Evolutionary conservation across 345 rosid species (phyloP), one percentile per base, ranked within the genome.

Genomic region (Salix arbutifolia): DNA sequence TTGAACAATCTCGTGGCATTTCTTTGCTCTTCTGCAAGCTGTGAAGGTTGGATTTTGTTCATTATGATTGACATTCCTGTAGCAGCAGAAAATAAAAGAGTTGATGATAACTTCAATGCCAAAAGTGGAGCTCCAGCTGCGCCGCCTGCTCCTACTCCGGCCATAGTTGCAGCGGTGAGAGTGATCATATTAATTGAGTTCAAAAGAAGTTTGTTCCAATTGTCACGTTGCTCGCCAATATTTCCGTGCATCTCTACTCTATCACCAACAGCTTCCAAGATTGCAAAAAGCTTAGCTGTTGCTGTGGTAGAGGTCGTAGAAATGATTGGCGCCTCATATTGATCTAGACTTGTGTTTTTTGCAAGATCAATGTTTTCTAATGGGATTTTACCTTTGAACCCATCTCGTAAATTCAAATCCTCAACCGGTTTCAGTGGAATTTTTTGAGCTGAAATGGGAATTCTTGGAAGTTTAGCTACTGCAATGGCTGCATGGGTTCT

Each of bases 221-320:
- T 87, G 16, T 89, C 84, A 4, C 94, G 81, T 60, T 92, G 97
- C 80, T 90, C 86, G 7, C 89, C 88, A 0, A 92, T 33, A 79
- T 90, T 92, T 21, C 79, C 74, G 76, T 92, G 97, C 93, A 90
- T 90, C 87, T 89, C 93, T 3, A 89, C 82, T 69, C 94, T 84
- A 58, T 92, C 94, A 53, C 86, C 79, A 48, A 90, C 86, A 18
- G 83, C 89, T 58, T 86, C 94, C 65, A 90, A 75, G 69, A 90
- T 84, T 0, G 85, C 85, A 37, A 80, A 81, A 21, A 92, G 85
- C 64, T 85, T 83, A 16, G 81, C 62, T 16, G 80, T 84, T 71
- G 73, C 74, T 44, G 67, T 26, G 2, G 87, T 10, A 12, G 37
- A 62, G 8, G 77, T 18, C 14, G 68, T 70, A 56, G 18, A 44